Base-by-base conservation (phyloP, 352 stramenopile genomes). In the Globisporangium cystogenes region DNA sequence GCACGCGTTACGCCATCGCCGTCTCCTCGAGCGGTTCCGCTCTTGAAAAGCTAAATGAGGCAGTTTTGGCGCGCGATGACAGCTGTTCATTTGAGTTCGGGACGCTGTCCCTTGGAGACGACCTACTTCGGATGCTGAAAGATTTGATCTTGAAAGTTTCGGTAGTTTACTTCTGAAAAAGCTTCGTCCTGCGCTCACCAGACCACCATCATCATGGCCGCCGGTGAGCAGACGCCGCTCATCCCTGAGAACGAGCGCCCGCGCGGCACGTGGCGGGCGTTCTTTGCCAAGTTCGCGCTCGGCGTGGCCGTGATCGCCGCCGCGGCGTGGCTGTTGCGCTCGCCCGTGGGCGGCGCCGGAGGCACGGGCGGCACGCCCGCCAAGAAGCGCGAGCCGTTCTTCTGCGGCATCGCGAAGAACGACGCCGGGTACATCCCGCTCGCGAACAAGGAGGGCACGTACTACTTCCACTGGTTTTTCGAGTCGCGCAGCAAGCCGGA, bases 381-480 rank as follows among this genome's bases (percentile, higher is more conserved):
- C 36, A 45, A 23, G 27, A 56, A 56, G 20, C 6, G 49, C 39
- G 49, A 55, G 49, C 4, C 44, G 1, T 65, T 65, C 53, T 5
- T 42, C 14, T 68, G 61, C 27, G 58, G 40, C n/a, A 48, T 54
- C 46, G 45, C 50, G 1, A 49, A 51, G 23, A 42, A 70, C 23
- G 50, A 71, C 18, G 58, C 64, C 11, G 64, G 64, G 4, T 70
- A 72, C 62, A 70, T 72, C 42, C 50, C 58, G 40, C 48, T 72
- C 24, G 36, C 64, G 11, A 66, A 68, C 64, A 72, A 72, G 53
- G 48, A 72, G 37, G 65, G 73, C 45, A 59, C 72, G 33, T 36
- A 74, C 39, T 75, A 75, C 54, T 75, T 75, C 54, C 73, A 75
- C 48, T 75, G 67, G 65, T 71, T 67, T 39, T 67, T 75, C 31